Percentiles rank a stretch among this genome's conserved stretches.
Evolutionary conservation across 2,329 filamentous ascomycete species (phyloP).

Genomic region (Cladosporium velox): DNA sequence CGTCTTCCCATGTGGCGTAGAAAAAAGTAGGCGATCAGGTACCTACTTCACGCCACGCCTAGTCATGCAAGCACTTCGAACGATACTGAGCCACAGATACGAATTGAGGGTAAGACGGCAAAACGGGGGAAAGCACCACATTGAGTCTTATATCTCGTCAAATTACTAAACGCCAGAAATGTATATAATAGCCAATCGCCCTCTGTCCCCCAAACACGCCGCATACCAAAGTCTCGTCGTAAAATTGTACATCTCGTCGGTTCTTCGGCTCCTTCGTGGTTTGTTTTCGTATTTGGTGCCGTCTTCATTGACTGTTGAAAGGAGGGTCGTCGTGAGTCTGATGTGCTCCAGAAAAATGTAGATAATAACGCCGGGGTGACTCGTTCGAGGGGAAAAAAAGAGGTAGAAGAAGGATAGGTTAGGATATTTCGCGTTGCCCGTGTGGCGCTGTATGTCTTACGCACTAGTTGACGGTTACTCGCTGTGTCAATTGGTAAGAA

Average conservation of each 20-base stretch:
- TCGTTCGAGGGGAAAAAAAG: background rate
- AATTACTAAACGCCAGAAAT: slow-evolving; percentile 10
- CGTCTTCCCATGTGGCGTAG: background rate
- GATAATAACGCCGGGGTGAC: background rate
- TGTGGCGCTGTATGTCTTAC: slow-evolving; percentile 10
- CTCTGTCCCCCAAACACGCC: slow-evolving; percentile 7
- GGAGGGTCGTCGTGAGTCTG: slow-evolving; percentile 1
- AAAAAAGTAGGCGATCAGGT: background rate
- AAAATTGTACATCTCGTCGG: background rate
- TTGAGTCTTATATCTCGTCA: background rate
- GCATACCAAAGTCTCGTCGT: background rate
- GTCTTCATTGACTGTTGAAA: slow-evolving; percentile 6
- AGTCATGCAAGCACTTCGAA: background rate
- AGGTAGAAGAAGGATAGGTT: background rate
- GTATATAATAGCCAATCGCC: background rate
- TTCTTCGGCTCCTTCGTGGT: background rate
- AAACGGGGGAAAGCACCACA: background rate
- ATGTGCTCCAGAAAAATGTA: slow-evolving; percentile 9
- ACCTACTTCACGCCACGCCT: background rate
- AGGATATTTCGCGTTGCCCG: background rate
- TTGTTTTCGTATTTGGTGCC: slow-evolving; percentile 1
- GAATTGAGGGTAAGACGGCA: background rate
- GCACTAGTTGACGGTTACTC: slow-evolving; percentile 21
- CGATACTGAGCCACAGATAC: background rate
- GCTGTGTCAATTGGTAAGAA: slow-evolving; percentile 20